Conservation (phyloP, 768 basidiomycete genomes). For the Bullera alba region DNA sequence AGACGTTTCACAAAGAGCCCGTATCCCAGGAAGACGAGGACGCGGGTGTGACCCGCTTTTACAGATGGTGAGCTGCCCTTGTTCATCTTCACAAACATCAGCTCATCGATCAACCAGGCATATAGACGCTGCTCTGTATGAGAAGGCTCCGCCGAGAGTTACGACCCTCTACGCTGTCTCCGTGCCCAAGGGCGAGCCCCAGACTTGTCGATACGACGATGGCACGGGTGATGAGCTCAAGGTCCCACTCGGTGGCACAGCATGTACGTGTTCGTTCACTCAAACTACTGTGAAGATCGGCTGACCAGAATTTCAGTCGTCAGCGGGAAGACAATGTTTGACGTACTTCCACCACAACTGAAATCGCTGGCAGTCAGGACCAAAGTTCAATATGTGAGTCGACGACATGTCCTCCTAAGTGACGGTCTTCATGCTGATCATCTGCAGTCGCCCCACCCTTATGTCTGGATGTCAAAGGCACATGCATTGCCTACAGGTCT, state of each 20-base stretch:
- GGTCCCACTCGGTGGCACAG: conserved; percentile 81
- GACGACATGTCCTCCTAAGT: neutral
- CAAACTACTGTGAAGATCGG: neutral
- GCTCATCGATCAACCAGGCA: conserved; percentile 48
- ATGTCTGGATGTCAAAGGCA: conserved; percentile 82
- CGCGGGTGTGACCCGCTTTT: conserved; percentile 75
- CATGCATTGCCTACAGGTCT: conserved; percentile 69
- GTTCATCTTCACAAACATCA: neutral
- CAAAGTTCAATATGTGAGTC: conserved; percentile 59
- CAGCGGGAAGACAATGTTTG: conserved; percentile 73
- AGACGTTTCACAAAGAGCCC: conserved; percentile 74
- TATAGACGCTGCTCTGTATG: conserved; percentile 61
- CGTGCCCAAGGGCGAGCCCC: conserved; percentile 61
- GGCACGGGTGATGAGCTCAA: conserved; percentile 73
- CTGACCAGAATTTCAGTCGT: conserved; percentile 43
- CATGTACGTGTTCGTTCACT: conserved; percentile 53
- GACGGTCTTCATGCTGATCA: neutral
- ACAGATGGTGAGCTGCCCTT: conserved; percentile 69
- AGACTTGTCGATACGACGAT: conserved; percentile 72
- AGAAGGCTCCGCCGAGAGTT: conserved; percentile 56
- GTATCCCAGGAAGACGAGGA: conserved; percentile 68
- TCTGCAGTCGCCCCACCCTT: conserved; percentile 61
- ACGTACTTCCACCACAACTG: conserved; percentile 60
- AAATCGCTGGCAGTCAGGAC: conserved; percentile 75
- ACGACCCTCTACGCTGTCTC: conserved; percentile 75